These are phyloP conservation scores for Gnomoniopsis sp. DNA, from an alignment of 2,329 filamentous ascomycete genomes.

Conservation along the genomic window DNA sequence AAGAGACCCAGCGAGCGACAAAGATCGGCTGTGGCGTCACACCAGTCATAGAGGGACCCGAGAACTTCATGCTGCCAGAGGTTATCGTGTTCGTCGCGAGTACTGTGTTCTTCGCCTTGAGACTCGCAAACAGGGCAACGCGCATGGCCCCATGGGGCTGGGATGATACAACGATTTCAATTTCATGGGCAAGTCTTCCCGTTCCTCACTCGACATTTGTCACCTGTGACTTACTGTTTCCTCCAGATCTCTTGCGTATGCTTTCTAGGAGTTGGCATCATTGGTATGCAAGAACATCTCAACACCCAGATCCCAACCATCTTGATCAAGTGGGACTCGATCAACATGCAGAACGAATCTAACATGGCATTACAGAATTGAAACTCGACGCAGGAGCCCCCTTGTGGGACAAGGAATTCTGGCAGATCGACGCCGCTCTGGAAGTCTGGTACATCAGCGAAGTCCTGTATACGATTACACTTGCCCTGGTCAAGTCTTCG, in stretches of 20 bases:
- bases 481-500: constrained; percentile 32
- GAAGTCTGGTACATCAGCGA: constrained; percentile 27
- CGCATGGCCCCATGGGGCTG: neutral
- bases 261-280: neutral
- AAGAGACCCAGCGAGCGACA: neutral
- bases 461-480: constrained; percentile 26
- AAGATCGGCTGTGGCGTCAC: neutral
- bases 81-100: neutral
- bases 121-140: neutral
- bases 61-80: neutral
- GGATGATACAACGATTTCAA: constrained; percentile 5
- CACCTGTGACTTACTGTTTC: neutral
- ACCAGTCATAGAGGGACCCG: neutral
- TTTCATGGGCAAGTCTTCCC: neutral
- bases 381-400: neutral
- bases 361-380: neutral
- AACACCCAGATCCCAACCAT: too few relatives aligned
- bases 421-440: neutral
- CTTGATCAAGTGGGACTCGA: neutral
- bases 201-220: neutral
- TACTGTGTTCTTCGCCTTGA: neutral
- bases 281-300: neutral
- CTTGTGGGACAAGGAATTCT: neutral
- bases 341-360: neutral
- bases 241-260: neutral